A percentile compares a stretch with the other conserved stretches of the same genome.
These are phyloP conservation scores for Pugionium cornutum DNA, from an alignment of 345 rosid species.

Conservation along the genomic window DNA sequence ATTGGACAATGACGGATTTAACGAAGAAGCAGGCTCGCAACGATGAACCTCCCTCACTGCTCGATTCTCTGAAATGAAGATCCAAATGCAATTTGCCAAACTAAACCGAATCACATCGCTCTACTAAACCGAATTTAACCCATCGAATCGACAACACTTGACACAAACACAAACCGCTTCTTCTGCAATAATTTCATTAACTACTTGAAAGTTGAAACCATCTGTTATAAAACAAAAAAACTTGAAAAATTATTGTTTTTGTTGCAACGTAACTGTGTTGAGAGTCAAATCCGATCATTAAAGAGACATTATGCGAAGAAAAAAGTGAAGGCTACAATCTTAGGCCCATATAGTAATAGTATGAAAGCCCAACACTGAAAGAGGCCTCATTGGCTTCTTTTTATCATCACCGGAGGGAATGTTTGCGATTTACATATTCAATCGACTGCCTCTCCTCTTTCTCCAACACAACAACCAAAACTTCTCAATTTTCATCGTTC, in stretches of 20 bases:
- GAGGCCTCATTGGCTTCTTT: conserved; percentile 23
- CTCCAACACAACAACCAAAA: background rate
- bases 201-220: background rate
- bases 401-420: conserved; percentile 27
- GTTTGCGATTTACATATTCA: conserved; percentile 13
- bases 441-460: conserved; percentile 19
- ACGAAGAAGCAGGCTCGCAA: conserved; percentile 10
- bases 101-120: conserved; percentile 4
- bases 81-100: conserved; percentile 1
- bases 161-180: background rate
- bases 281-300: no score
- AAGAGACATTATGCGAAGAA: no score
- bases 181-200: no score
- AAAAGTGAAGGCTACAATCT: background rate
- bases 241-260: background rate
- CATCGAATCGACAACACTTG: background rate
- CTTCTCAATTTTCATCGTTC: conserved; percentile 19
- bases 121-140: conserved; percentile 10
- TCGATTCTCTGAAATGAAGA: conserved; percentile 1
- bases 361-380: conserved; percentile 4
- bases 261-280: no score
- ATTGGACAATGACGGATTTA: conserved; percentile 6
- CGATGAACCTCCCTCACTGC: conserved; percentile 14
- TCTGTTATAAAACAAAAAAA: background rate
- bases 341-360: conserved; percentile 27